Base-by-base conservation (phyloP, 257 asterid genomes). In the Penstemon davidsonii region DNA sequence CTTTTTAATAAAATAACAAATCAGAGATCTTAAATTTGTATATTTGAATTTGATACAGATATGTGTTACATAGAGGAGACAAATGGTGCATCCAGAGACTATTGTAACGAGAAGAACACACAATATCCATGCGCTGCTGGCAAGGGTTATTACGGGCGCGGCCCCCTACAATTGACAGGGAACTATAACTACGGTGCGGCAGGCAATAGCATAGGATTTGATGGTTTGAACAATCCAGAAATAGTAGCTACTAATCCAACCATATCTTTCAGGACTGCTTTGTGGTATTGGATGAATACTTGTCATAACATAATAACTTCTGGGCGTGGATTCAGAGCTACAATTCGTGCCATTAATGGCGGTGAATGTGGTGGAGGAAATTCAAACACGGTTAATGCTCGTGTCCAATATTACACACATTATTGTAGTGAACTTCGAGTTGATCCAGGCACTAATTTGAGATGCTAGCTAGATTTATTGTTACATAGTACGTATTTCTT, bases 231-330 rank as follows among this genome's bases (percentile, higher is more conserved):
- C 25, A 73, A 81, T 19, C 87, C 89, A 0, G 85, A 77, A 18
- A 75, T 68, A 0, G 89, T 84, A 0, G 87, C 82, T 0, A 68
- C 76, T n/a, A 65, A 81, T 49, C 62, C 63, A 0, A 57, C 75
- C 47, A 57, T 79, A 47, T 79, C 89, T 3, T 84, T 84, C 51
- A 73, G 71, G 71, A 84, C 85, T 8, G 87, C 64, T 1, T 67
- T 84, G 33, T 84, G 90, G 90, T 82, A 5, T 44, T 82, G 90
- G 90, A 85, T 85, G 90, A 80, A 78, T 47, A 45, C 76, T 7
- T 77, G 83, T 37, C 90, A 82, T 8, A 68, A 77, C 25, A 46
- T 52, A 7, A 78, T 85, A 15, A 77, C 56, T 45, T 66, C 85
- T 1, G 85, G 85, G 1, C 76, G 66, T 47, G 90, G 90, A 0